Base-by-base conservation (phyloP, 1,284 basidiomycete species). In the Fomitiporia mediterranea region DNA sequence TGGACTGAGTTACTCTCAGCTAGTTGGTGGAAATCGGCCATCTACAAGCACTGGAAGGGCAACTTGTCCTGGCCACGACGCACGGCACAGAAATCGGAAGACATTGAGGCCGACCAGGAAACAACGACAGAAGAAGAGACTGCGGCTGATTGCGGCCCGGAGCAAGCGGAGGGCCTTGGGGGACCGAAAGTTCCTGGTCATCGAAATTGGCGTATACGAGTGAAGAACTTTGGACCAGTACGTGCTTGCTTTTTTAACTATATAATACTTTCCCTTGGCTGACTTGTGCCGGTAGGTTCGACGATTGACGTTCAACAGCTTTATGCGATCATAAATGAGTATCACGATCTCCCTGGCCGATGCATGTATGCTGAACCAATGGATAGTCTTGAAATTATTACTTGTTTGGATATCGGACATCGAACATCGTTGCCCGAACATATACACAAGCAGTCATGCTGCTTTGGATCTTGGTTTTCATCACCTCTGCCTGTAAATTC, bases 201-300 rank as follows among this genome's bases (percentile, higher is more conserved):
- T n/a, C n/a, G 25, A 46, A 30, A 46, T 28, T 46, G 44, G 44
- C 44, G 44, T 5, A 28, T 46, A 17, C 44, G 44, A 27, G 44
- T 46, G 13, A 46, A n/a, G 27, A 46, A 46, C 44, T 46, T 46
- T 46, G 44, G 44, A n/a, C 44, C 44, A 6, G 44, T 46, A 15
- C 44, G 44, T 46, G 15, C n/a, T 30, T 28, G 13, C 25, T 7
- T 30, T 46, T 7, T 28, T 25, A 13, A 3, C 23, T n/a, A n/a
- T 43, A n/a, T 28, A 25, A 3, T 25, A n/a, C n/a, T 27, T 1
- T 44, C 7, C 15, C 2, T 23, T 7, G 13, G n/a, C n/a, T 46
- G 4, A 46, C 3, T 30, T 15, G 7, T 27, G 8, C 25, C 30
- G 13, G n/a, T n/a, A 46, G 44, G 44, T 46, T 46, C 44, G 44